These are phyloP conservation scores for Hypoxylon fuscum DNA, from an alignment of 495 filamentous ascomycete species.

Conservation along the genomic window DNA sequence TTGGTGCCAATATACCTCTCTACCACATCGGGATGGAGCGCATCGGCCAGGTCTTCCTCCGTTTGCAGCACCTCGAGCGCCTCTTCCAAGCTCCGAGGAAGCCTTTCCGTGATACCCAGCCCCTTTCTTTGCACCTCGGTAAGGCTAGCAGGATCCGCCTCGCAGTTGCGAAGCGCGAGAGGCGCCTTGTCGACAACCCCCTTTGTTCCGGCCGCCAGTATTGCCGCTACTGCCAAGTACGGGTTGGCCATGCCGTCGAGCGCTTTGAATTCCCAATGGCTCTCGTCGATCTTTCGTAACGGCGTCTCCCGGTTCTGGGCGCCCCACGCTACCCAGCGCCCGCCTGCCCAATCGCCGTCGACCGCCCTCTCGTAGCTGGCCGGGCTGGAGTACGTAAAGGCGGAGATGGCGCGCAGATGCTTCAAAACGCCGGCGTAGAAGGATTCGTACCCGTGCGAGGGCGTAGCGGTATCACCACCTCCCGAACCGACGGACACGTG, in stretches of 20 bases:
- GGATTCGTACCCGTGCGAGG: conserved; percentile 56
- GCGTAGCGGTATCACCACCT: conserved; percentile 45
- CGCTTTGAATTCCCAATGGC: conserved; percentile 76
- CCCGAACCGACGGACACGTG: conserved; percentile 69
- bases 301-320: conserved; percentile 78
- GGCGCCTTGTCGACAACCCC: conserved; percentile 60
- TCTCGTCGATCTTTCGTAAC: conserved; percentile 67
- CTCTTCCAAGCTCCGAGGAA: conserved; percentile 62
- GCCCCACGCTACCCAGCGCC: conserved; percentile 78
- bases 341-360: conserved; percentile 77
- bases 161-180: conserved; percentile 66
- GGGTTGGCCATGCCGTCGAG: conserved; percentile 78
- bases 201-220: conserved; percentile 71
- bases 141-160: conserved; percentile 62
- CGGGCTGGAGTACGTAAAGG: conserved; percentile 68
- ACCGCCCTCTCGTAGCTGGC: conserved; percentile 69
- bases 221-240: conserved; percentile 72
- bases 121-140: conserved; percentile 56
- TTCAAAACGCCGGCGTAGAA: conserved; percentile 75
- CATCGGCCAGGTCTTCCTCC: conserved; percentile 52
- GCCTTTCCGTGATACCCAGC: conserved; percentile 60
- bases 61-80: conserved; percentile 60
- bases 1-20: conserved; percentile 69
- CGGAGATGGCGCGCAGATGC: conserved; percentile 69
- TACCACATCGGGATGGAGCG: conserved; percentile 63